Evolutionary conservation across 208 protist genomes (phyloP).

Genomic region (Leishmania braziliensis): DNA sequence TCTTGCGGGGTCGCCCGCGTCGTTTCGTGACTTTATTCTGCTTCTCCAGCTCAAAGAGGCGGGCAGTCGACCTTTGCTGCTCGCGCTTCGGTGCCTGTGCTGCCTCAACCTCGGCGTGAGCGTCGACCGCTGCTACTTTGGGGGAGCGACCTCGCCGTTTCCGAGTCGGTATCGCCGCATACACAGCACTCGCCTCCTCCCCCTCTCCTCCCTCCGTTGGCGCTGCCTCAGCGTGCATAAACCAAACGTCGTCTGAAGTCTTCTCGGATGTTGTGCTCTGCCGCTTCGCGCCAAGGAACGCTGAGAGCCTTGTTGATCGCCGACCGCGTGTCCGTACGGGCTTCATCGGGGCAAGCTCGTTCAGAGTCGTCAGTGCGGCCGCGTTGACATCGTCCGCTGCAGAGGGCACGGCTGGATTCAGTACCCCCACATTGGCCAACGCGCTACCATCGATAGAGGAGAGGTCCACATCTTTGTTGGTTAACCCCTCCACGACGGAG

Average conservation of each 20-base stretch:
- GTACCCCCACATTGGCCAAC: not conserved
- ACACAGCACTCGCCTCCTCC: not conserved
- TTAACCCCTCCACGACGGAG: not conserved
- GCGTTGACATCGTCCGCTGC: slow-evolving; percentile 1
- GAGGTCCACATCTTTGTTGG: not conserved
- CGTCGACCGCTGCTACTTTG: not conserved
- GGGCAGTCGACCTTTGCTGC: not conserved
- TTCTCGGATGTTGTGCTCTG: not conserved
- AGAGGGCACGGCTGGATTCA: not conserved
- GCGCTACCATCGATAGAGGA: not conserved
- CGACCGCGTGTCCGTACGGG: slow-evolving; percentile 2
- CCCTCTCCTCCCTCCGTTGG: not conserved
- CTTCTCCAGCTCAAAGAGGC: not conserved
- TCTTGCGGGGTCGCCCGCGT: not conserved
- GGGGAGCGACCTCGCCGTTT: not conserved
- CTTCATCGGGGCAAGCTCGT: not conserved
- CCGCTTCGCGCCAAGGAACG: not conserved
- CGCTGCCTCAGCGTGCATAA: not conserved
- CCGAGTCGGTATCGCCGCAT: not conserved
- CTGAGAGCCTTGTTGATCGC: not conserved
- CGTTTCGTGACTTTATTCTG: not conserved
- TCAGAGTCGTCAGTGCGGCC: not conserved
- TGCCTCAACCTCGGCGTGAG: not conserved
- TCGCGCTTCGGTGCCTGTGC: no score
- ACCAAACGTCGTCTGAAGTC: slow-evolving; percentile 10